These are phyloP conservation scores for Penicillium aurantiogriseum DNA, from an alignment of 2,329 filamentous ascomycete genomes.

Conservation along the genomic window DNA sequence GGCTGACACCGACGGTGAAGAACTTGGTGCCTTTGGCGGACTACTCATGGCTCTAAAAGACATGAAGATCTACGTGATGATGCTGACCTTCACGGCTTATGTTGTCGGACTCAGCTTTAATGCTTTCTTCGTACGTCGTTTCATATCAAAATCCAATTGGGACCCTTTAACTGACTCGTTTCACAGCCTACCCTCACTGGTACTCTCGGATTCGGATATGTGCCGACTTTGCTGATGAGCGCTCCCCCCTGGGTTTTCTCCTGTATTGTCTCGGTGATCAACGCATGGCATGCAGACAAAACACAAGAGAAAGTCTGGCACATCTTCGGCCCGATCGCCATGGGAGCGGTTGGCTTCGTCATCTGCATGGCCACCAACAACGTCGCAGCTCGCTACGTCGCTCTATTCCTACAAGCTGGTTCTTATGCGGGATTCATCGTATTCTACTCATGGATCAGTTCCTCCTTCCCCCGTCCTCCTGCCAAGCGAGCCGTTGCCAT, in stretches of 20 bases:
- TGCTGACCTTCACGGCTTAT: conserved; percentile 61
- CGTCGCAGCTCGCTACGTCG: conserved; percentile 58
- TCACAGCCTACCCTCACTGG: conserved; percentile 27
- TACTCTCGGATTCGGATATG: conserved; percentile 28
- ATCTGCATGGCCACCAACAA: conserved; percentile 60
- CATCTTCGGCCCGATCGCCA: conserved; percentile 53
- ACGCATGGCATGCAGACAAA: conserved; percentile 57
- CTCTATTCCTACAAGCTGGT: conserved; percentile 59
- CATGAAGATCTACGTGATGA: conserved; percentile 63
- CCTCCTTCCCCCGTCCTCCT: conserved; percentile 64
- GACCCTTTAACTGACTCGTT: conserved; percentile 1
- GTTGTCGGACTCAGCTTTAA: conserved; percentile 47
- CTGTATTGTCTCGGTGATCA: conserved; percentile 55
- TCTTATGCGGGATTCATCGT: conserved; percentile 53
- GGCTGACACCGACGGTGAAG: conserved; percentile 53
- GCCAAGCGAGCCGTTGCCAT: conserved; percentile 70
- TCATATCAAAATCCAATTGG: neutral
- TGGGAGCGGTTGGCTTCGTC: conserved; percentile 58
- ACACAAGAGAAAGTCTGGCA: conserved; percentile 56
- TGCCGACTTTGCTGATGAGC: conserved; percentile 31
- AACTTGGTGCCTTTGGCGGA: conserved; percentile 54
- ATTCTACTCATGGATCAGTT: conserved; percentile 33
- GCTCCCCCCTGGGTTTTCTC: conserved; percentile 56
- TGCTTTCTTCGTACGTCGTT: conserved; percentile 51
- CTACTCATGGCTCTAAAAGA: conserved; percentile 59